phyloP scores from a whole-genome alignment of 2,329 filamentous ascomycete species.

The Sporothrix mexicana region DNA sequence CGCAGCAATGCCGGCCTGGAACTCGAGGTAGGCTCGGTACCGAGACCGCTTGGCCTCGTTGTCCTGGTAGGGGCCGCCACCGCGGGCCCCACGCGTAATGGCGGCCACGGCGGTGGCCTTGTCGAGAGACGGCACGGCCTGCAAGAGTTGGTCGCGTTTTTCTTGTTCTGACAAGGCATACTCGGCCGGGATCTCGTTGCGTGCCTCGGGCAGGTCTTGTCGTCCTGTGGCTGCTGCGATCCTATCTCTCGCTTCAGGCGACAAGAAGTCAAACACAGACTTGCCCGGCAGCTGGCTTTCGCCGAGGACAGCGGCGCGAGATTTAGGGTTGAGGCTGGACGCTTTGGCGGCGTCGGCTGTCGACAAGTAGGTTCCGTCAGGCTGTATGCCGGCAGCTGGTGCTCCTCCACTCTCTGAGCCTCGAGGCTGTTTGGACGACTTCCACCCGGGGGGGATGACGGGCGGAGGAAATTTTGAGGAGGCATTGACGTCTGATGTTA shows the following conservation, averaged over 20 bases:
- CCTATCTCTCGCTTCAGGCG: slow-evolving; percentile 74
- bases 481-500: slow-evolving; percentile 52
- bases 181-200: slow-evolving; percentile 73
- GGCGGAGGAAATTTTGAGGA: slow-evolving; percentile 66
- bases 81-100: slow-evolving; percentile 66
- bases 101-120: slow-evolving; percentile 71
- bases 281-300: slow-evolving; percentile 84
- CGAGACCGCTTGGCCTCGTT: slow-evolving; percentile 78
- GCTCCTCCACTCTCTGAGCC: slow-evolving; percentile 3
- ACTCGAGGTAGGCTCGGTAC: slow-evolving; percentile 81
- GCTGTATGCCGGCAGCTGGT: slow-evolving; percentile 29
- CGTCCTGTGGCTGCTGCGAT: slow-evolving; percentile 79
- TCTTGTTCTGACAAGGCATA: slow-evolving; percentile 69
- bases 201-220: slow-evolving; percentile 74
- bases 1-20: slow-evolving; percentile 67
- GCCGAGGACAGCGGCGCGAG: slow-evolving; percentile 79
- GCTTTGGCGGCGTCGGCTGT: slow-evolving; percentile 78
- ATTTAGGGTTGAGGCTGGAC: slow-evolving; percentile 75
- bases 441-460: slow-evolving; percentile 75
- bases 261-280: slow-evolving; percentile 93
- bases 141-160: slow-evolving; percentile 62
- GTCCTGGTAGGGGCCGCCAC: slow-evolving; percentile 81
- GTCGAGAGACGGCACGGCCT: slow-evolving; percentile 68
- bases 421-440: slow-evolving; percentile 60
- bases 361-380: slow-evolving; percentile 59